Base-by-base conservation (phyloP, 2,329 filamentous ascomycete genomes). In the Penicillium sp. region DNA sequence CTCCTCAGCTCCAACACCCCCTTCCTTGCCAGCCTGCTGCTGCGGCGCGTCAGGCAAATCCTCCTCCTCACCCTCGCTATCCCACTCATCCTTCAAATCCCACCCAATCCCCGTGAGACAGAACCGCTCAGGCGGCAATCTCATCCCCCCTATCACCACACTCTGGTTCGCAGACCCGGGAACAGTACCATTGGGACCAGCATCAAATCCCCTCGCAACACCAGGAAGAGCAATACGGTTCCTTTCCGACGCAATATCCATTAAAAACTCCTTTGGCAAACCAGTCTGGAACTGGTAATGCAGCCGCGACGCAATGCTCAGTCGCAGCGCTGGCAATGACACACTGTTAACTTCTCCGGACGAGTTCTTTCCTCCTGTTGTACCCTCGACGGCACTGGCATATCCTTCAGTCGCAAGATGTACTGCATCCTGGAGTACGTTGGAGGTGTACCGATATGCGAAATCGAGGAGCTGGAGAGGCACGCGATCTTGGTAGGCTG, bases 71-170 rank as follows among this genome's bases (percentile, higher is more conserved):
- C 71, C 75, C 44, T 81, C 78, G 59, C 75, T 78, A 46, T 80
- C 78, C 79, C 78, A 81, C 59, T 80, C 78, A 50, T 81, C 78
- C 63, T 75, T 76, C 66, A 82, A 64, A 32, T 75, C 73, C 80
- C 79, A 82, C 29, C 75, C 78, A 7, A 72, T 71, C 0, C 80
- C 80, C 3, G 78, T 81, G 43, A 81, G 68, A 64, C 79, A 81
- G 59, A 83, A 84, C 64, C 81, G 71, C 73, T 85, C 82, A 12
- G 79, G 78, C 53, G 82, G 82, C 61, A 85, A 63, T 49, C 81
- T 71, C 50, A 84, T 71, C 2, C 81, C 82, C 60, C 75, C 73
- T 58, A 76, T 69, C 44, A 70, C 55, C 6, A 73, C 60, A 52
- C 71, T 68, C 46, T 66, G 67, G 37, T 64, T 62, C 15, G 61